Evolutionary conservation across 2,329 filamentous ascomycete genomes (phyloP).

Genomic region (Chaetomiaceae sp.): DNA sequence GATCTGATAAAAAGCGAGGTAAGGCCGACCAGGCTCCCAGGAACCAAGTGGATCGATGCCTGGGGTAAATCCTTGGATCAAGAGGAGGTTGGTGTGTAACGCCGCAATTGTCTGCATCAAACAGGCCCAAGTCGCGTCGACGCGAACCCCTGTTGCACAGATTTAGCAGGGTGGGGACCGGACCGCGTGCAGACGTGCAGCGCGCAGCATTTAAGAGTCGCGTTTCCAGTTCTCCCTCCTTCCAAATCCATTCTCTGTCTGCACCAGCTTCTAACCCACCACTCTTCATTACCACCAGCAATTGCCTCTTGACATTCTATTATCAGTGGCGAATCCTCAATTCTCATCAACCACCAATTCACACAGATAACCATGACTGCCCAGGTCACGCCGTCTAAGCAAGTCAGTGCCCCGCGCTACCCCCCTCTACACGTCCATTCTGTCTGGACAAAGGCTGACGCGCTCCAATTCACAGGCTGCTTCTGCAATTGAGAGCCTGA

Average conservation of each 20-base stretch:
- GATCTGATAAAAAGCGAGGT: slow-evolving; percentile 25
- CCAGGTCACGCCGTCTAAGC: slow-evolving; percentile 60
- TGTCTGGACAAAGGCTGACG: slow-evolving; percentile 34
- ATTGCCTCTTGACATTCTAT: slow-evolving; percentile 16
- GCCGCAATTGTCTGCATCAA: slow-evolving; percentile 6
- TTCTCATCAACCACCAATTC: not conserved
- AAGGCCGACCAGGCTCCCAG: slow-evolving; percentile 6
- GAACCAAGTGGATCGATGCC: slow-evolving; percentile 13
- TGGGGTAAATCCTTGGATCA: not conserved
- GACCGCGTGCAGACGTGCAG: slow-evolving; percentile 23
- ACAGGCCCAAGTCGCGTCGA: slow-evolving; percentile 22
- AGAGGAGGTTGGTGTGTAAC: slow-evolving; percentile 19
- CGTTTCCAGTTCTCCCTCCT: slow-evolving; percentile 17
- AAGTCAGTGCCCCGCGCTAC: slow-evolving; percentile 41
- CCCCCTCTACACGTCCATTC: slow-evolving; percentile 25
- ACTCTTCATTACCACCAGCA: slow-evolving; percentile 5
- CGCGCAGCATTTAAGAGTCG: slow-evolving; percentile 27
- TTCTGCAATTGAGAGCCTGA: slow-evolving; percentile 79
- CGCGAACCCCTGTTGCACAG: slow-evolving; percentile 22
- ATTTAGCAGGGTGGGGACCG: slow-evolving; percentile 23
- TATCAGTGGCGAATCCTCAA: slow-evolving; percentile 7
- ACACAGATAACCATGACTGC: slow-evolving; percentile 59
- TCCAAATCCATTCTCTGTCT: slow-evolving; percentile 21
- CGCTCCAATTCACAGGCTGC: slow-evolving; percentile 59
- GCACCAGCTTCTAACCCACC: slow-evolving; percentile 11